These are phyloP conservation scores for Jackrogersella minutella DNA, from an alignment of 495 filamentous ascomycete species.

Conservation along the genomic window DNA sequence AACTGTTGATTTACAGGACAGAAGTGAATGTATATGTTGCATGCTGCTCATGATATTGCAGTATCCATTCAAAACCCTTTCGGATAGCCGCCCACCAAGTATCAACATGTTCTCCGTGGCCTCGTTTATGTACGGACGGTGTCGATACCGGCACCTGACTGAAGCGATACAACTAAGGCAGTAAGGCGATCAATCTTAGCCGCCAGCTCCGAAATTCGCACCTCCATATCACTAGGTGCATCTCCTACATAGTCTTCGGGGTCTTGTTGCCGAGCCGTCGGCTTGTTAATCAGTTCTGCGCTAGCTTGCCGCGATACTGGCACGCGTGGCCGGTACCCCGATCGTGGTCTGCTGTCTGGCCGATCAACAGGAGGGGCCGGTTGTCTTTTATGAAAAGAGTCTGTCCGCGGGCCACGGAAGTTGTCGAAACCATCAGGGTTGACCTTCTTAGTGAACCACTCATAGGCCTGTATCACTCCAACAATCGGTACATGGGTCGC, in stretches of 20 bases:
- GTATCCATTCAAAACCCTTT: too few species aligned
- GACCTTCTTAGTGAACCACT: constrained; percentile 49
- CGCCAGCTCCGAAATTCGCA: constrained; percentile 53
- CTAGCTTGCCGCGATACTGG: constrained; percentile 33
- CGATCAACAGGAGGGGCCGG: constrained; percentile 8
- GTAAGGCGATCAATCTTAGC: constrained; percentile 59
- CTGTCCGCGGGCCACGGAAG: constrained; percentile 48
- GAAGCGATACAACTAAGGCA: constrained; percentile 51
- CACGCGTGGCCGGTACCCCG: constrained; percentile 26
- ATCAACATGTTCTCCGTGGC: not conserved
- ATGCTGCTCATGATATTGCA: too few species aligned
- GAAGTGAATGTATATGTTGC: too few species aligned
- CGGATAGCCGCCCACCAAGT: too few species aligned
- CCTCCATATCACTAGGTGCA: constrained; percentile 50
- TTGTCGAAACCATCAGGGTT: constrained; percentile 37
- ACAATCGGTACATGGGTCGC: constrained; percentile 65
- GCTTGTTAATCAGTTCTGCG: constrained; percentile 25
- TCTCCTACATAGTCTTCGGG: constrained; percentile 43
- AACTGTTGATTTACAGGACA: too few species aligned
- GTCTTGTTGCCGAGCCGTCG: constrained; percentile 4
- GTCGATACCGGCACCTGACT: constrained; percentile 34
- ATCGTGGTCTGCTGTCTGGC: constrained; percentile 26
- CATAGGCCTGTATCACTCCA: constrained; percentile 57
- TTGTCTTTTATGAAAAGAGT: constrained; percentile 22
- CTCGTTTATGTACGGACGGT: constrained; percentile 24